Conservation (phyloP, 176 grass and related monocot genomes). For the Oryza punctata region DNA sequence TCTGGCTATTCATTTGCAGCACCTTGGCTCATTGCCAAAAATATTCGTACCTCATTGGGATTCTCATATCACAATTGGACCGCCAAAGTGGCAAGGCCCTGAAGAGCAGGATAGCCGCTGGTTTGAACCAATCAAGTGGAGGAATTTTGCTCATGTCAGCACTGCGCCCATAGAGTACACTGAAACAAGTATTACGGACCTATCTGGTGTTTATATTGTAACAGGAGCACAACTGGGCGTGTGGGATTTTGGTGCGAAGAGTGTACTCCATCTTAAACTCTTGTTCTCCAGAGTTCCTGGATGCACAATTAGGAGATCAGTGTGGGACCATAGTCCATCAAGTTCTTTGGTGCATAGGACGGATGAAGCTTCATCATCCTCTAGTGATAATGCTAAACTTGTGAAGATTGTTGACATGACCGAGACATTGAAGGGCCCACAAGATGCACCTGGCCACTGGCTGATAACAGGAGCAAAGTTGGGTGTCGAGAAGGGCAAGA, state of each 20-base stretch:
- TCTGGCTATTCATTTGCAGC: constrained; percentile 84
- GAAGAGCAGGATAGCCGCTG: constrained; percentile 99
- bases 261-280: constrained; percentile 88
- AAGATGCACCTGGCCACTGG: constrained; percentile 95
- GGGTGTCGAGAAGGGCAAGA: constrained; percentile 89
- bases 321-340: constrained; percentile 95
- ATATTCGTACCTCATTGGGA: constrained; percentile 96
- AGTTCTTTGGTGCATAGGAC: constrained; percentile 30
- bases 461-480: constrained; percentile 94
- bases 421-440: constrained; percentile 78
- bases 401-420: constrained; percentile 86
- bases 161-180: constrained; percentile 88
- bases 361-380: constrained; percentile 79
- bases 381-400: constrained; percentile 74
- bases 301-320: constrained; percentile 95
- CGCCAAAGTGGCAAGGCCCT: constrained; percentile 95
- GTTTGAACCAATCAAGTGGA: constrained; percentile 99
- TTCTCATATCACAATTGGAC: constrained; percentile 81
- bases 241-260: constrained; percentile 94
- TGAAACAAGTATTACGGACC: constrained; percentile 85
- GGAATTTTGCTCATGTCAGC: constrained; percentile 93
- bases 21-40: constrained; percentile 86
- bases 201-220: constrained; percentile 93
- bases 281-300: constrained; percentile 95
- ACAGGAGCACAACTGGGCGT: constrained; percentile 95